These are phyloP conservation scores for Fusarium guadeloupense DNA, from an alignment of 2,329 filamentous ascomycete genomes.

Conservation along the genomic window DNA sequence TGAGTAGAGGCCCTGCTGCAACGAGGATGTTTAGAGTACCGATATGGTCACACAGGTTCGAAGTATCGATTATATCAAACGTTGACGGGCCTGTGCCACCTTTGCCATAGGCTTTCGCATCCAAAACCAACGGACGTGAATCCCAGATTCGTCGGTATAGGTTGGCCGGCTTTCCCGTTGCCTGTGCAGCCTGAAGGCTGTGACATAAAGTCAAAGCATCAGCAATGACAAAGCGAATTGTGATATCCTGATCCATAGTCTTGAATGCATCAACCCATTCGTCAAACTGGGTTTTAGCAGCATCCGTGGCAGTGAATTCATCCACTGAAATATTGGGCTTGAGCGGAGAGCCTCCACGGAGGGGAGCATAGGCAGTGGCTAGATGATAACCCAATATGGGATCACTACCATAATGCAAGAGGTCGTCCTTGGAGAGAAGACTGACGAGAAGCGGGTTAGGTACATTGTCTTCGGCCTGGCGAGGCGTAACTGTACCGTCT, in stretches of 20 bases:
- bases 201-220: constrained; percentile 64
- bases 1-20: constrained; percentile 58
- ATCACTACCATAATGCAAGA: constrained; percentile 59
- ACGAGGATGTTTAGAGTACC: constrained; percentile 52
- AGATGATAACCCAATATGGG: constrained; percentile 67
- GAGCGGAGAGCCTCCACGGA: constrained; percentile 53
- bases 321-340: constrained; percentile 28
- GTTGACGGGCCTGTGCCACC: constrained; percentile 47
- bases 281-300: constrained; percentile 56
- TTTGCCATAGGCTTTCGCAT: constrained; percentile 52
- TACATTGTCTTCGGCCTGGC: constrained; percentile 13
- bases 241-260: constrained; percentile 42
- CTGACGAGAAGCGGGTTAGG: constrained; percentile 59
- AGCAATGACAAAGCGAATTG: constrained; percentile 57
- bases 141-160: constrained; percentile 56
- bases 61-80: constrained; percentile 68
- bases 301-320: constrained; percentile 41
- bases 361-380: constrained; percentile 55
- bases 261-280: constrained; percentile 57
- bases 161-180: constrained; percentile 47
- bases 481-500: constrained; percentile 45
- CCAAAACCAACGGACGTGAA: constrained; percentile 52
- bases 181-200: constrained; percentile 56
- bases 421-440: constrained; percentile 46
- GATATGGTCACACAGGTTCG: constrained; percentile 54